phyloP scores from a whole-genome alignment of 768 basidiomycete species.

The Mycena indigotica region DNA sequence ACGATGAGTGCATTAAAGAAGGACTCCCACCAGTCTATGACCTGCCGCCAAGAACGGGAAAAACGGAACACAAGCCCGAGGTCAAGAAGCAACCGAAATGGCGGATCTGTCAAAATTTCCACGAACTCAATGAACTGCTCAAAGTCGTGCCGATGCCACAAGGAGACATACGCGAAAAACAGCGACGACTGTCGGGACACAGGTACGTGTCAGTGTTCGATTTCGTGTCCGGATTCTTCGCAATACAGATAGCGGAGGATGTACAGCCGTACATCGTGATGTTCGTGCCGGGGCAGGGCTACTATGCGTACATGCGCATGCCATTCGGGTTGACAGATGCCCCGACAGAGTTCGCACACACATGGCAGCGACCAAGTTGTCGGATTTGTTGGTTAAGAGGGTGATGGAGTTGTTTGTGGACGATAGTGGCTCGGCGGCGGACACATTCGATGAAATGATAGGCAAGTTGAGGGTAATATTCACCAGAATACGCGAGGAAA shows the following conservation, averaged over 20 bases:
- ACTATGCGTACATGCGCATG: conserved; percentile 35
- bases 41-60: conserved; percentile 20
- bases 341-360: conserved; percentile 37
- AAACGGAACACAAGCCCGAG: neutral
- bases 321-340: conserved; percentile 44
- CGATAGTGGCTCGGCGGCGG: conserved; percentile 34
- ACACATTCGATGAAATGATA: conserved; percentile 33
- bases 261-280: conserved; percentile 34
- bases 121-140: conserved; percentile 33
- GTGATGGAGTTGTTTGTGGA: conserved; percentile 40
- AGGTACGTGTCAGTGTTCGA: conserved; percentile 39
- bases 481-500: conserved; percentile 25
- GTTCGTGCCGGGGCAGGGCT: conserved; percentile 40
- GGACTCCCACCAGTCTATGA: conserved; percentile 25
- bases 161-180: conserved; percentile 42
- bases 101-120: conserved; percentile 43
- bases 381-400: conserved; percentile 26
- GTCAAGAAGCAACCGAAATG: conserved; percentile 30
- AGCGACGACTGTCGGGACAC: conserved; percentile 38
- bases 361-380: conserved; percentile 27
- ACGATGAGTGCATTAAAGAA: conserved; percentile 32
- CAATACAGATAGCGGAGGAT: conserved; percentile 19
- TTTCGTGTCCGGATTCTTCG: conserved; percentile 41
- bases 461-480: conserved; percentile 31
- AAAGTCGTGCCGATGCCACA: conserved; percentile 34